Conservation (phyloP, 352 stramenopile genomes). For the Phytophthora sansomeana region DNA sequence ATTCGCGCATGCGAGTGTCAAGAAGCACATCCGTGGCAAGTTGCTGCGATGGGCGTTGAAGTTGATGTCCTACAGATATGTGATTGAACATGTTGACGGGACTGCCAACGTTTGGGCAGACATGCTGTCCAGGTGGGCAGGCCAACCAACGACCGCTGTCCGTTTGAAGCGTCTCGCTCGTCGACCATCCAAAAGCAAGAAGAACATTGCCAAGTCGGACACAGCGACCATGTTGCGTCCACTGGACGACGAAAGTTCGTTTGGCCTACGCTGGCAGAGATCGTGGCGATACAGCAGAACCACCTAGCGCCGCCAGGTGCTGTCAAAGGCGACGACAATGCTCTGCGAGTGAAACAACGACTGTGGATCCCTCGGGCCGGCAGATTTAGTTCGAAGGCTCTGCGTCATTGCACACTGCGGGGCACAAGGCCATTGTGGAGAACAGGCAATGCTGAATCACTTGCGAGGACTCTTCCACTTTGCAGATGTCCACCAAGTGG, state of each 20-base stretch:
- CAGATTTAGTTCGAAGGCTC: too few relatives aligned
- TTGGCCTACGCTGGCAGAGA: neutral
- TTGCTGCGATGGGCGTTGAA: conserved; percentile 23
- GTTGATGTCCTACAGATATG: conserved; percentile 20
- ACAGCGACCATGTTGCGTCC: neutral
- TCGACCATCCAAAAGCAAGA: too few relatives aligned
- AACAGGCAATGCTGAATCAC: neutral
- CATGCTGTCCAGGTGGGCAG: conserved; percentile 11
- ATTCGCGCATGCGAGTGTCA: conserved; percentile 8
- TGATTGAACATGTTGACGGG: too few relatives aligned
- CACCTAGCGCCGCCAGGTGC: too few relatives aligned
- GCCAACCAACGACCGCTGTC: neutral
- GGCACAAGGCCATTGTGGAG: conserved; percentile 27
- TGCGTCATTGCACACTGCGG: too few relatives aligned
- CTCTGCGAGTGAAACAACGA: too few relatives aligned
- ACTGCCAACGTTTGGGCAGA: conserved; percentile 15
- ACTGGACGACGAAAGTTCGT: conserved; percentile 6
- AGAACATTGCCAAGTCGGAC: too few relatives aligned
- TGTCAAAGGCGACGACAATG: too few relatives aligned
- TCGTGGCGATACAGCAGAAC: neutral
- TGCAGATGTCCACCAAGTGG: too few relatives aligned
- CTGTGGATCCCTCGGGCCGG: too few relatives aligned
- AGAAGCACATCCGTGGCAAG: conserved; percentile 15
- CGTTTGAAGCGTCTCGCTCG: neutral
- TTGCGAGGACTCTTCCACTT: conserved; percentile 1